Evolutionary conservation across 1,284 basidiomycete species (phyloP).

Genomic region (Ustilago bromivora): DNA sequence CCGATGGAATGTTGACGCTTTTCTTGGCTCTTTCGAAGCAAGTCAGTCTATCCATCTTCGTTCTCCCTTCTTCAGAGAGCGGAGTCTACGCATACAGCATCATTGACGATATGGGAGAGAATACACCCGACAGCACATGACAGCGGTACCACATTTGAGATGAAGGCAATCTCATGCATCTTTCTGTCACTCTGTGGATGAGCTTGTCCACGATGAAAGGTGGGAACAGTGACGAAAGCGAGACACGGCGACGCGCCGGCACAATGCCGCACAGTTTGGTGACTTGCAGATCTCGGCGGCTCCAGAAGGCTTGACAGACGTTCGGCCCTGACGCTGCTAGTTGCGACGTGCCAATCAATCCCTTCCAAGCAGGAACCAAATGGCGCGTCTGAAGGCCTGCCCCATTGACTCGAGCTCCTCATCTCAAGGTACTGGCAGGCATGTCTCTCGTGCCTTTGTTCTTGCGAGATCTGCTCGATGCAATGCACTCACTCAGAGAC

Average conservation of each 20-base stretch:
- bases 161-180: neutral
- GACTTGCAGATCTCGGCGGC: constrained; percentile 7
- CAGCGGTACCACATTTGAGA: neutral
- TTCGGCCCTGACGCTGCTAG: neutral
- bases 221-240: neutral
- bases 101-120: neutral
- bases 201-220: neutral
- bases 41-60: neutral
- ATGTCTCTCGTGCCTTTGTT: neutral
- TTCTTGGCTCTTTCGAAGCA: constrained; percentile 1
- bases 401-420: neutral
- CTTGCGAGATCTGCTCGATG: neutral
- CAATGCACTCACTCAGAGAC: neutral
- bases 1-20: constrained; percentile 8
- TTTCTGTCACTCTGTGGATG: neutral
- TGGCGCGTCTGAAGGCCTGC: neutral
- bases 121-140: neutral
- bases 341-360: neutral
- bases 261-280: neutral
- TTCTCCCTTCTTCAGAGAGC: neutral
- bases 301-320: constrained; percentile 31
- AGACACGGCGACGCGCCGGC: neutral
- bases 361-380: neutral
- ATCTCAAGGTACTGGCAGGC: neutral
- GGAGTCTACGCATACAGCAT: neutral